Conservation (phyloP, 2,329 filamentous ascomycete genomes). For the Chaetomium strumarium region DNA sequence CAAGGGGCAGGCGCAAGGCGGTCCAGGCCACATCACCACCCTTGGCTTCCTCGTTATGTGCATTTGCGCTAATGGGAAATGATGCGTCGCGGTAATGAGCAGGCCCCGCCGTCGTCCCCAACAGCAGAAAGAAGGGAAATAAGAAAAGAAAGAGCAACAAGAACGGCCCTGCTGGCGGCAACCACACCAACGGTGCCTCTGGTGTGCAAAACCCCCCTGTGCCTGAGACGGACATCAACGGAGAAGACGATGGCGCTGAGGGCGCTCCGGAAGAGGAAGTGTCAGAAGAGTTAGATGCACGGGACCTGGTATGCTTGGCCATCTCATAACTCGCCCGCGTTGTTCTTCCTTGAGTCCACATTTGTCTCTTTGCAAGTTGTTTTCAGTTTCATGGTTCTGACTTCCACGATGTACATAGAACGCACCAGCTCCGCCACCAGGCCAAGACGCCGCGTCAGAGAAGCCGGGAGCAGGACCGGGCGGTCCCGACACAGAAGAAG, state of each 20-base stretch:
- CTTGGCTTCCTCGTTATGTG: conserved; percentile 15
- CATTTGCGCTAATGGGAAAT: conserved; percentile 23
- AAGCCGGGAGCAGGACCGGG: conserved; percentile 6
- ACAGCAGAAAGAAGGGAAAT: conserved; percentile 53
- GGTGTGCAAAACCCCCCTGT: conserved; percentile 9
- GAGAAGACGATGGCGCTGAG: conserved; percentile 22
- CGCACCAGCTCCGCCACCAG: conserved; percentile 2
- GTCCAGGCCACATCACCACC: conserved; percentile 14
- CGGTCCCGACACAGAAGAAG: conserved; percentile 6
- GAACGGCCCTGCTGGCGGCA: conserved; percentile 36
- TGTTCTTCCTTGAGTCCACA: background rate
- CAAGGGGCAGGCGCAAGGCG: background rate
- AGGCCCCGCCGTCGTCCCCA: conserved; percentile 13
- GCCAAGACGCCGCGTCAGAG: conserved; percentile 6
- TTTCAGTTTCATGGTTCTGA: background rate
- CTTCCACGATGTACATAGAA: background rate
- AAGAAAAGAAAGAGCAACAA: conserved; percentile 52
- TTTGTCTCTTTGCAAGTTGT: background rate
- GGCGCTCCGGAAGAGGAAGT: conserved; percentile 33
- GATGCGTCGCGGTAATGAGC: conserved; percentile 15
- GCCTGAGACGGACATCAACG: conserved; percentile 8
- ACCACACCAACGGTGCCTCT: conserved; percentile 33
- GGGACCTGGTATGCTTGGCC: conserved; percentile 28
- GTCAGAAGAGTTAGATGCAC: conserved; percentile 41
- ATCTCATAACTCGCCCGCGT: background rate